phyloP scores from a whole-genome alignment of 1,284 basidiomycete species.

The Stereum hirsutum region DNA sequence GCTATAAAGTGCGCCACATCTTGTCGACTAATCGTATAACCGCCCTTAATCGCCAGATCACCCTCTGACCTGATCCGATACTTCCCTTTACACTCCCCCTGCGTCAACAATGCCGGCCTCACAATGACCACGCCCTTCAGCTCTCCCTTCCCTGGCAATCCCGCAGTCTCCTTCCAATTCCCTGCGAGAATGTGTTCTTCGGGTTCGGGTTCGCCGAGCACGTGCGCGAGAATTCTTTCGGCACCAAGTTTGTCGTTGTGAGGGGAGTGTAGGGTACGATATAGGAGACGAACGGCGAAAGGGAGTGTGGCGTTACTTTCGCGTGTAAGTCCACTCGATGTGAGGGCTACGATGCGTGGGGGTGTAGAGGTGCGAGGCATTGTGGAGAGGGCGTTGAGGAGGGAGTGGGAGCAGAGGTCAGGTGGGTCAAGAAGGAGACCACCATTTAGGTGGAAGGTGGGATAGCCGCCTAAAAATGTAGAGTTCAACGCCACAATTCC shows the following conservation, averaged over 20 bases:
- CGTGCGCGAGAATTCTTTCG: constrained; percentile 38
- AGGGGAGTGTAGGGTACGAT: constrained; percentile 32
- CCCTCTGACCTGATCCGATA: constrained; percentile 19
- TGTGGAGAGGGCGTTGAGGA: constrained; percentile 39
- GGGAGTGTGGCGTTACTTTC: constrained; percentile 37
- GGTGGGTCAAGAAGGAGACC: constrained; percentile 35
- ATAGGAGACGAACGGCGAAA: constrained; percentile 35
- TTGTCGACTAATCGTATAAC: constrained; percentile 48
- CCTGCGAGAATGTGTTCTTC: constrained; percentile 26
- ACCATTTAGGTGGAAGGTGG: constrained; percentile 28
- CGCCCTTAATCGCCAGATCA: constrained; percentile 24
- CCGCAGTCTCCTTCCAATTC: constrained; percentile 29
- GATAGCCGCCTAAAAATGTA: constrained; percentile 25
- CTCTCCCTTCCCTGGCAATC: constrained; percentile 30
- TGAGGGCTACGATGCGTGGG: constrained; percentile 41
- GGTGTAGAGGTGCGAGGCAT: constrained; percentile 23
- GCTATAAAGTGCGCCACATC: constrained; percentile 62
- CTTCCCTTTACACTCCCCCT: constrained; percentile 38
- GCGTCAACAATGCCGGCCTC: constrained; percentile 45
- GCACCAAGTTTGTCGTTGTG: constrained; percentile 50
- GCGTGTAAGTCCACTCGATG: constrained; percentile 41
- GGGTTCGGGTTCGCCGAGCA: constrained; percentile 25
- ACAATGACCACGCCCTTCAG: constrained; percentile 38
- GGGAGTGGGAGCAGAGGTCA: constrained; percentile 39
- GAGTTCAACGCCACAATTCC: neutral